These are phyloP conservation scores for Paecilomyces formosus DNA, from an alignment of 2,329 filamentous ascomycete species.

Conservation along the genomic window DNA sequence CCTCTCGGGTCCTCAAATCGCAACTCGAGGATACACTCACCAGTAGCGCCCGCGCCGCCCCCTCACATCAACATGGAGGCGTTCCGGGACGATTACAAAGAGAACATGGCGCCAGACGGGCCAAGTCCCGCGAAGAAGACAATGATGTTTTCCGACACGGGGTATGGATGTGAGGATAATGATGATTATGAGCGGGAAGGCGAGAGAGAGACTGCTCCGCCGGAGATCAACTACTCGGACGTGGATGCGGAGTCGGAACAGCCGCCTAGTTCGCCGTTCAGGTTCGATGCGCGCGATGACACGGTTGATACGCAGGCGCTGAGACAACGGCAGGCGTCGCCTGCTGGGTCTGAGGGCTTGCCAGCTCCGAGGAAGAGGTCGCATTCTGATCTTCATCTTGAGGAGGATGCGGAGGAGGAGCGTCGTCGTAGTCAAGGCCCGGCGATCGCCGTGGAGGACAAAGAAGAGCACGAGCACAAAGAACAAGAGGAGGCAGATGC, in stretches of 20 bases:
- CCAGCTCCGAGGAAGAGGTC: slow-evolving; percentile 11
- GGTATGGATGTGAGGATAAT: slow-evolving; percentile 8
- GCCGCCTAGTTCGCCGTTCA: slow-evolving; percentile 31
- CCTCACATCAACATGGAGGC: slow-evolving; percentile 11
- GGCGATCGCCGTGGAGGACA: not conserved
- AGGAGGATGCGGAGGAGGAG: slow-evolving; percentile 10
- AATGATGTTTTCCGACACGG: slow-evolving; percentile 8
- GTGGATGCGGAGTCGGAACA: slow-evolving; percentile 13
- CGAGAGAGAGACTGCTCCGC: slow-evolving; percentile 7
- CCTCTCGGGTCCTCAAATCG: slow-evolving; percentile 33
- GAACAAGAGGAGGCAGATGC: slow-evolving; percentile 12
- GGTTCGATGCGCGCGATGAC: slow-evolving; percentile 22
- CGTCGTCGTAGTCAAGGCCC: not conserved
- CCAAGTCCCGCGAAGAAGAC: slow-evolving; percentile 16
- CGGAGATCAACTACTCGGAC: slow-evolving; percentile 10
- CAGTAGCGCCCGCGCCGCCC: slow-evolving; percentile 10
- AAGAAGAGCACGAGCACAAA: slow-evolving; percentile 1
- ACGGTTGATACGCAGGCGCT: slow-evolving; percentile 22
- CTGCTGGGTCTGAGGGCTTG: not conserved
- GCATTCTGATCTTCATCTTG: slow-evolving; percentile 17
- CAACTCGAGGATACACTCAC: slow-evolving; percentile 30
- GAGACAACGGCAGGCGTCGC: not conserved
- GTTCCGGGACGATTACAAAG: slow-evolving; percentile 11
- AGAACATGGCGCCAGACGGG: slow-evolving; percentile 16
- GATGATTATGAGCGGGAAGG: slow-evolving; percentile 8